phyloP scores from a whole-genome alignment of 129 eudicot genomes.

The Rutidosis leptorrhynchoides region DNA sequence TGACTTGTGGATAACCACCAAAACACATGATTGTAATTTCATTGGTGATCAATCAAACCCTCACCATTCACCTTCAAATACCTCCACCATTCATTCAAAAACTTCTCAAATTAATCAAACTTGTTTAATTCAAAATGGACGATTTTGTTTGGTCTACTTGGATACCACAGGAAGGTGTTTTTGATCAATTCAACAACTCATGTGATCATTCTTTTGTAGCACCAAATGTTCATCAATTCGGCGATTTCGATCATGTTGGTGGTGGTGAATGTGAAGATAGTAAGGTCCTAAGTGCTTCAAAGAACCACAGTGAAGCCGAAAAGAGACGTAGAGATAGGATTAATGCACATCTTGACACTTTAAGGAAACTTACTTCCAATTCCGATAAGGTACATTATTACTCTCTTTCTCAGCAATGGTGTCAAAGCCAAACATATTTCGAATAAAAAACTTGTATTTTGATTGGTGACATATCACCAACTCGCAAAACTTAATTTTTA shows the following conservation, averaged over 20 bases:
- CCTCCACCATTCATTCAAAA: constrained; percentile 11
- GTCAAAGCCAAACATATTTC: neutral
- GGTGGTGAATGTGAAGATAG: constrained; percentile 31
- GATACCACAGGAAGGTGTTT: constrained; percentile 22
- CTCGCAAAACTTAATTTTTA: too few species aligned
- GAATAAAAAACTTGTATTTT: neutral
- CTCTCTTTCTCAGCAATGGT: neutral
- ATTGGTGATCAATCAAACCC: constrained; percentile 35
- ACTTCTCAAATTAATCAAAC: constrained; percentile 2
- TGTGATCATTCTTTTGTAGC: constrained; percentile 6
- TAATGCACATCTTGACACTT: constrained; percentile 75
- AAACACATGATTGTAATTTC: constrained; percentile 27
- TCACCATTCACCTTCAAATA: constrained; percentile 37
- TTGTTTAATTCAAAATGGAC: constrained; percentile 41
- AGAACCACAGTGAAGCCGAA: constrained; percentile 93
- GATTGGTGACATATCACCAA: neutral
- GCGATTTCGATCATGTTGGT: constrained; percentile 13
- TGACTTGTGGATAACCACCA: constrained; percentile 46
- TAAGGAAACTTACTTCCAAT: constrained; percentile 64
- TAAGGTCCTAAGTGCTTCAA: constrained; percentile 49
- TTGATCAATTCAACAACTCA: constrained; percentile 5
- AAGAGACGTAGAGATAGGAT: constrained; percentile 90
- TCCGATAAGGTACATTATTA: constrained; percentile 62
- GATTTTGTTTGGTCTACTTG: constrained; percentile 29
- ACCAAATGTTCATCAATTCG: constrained; percentile 24